Percentiles rank a stretch among this genome's conserved stretches.
phyloP scores from a whole-genome alignment of 1,139 yeast species.

The Debaryomyces sp. region DNA sequence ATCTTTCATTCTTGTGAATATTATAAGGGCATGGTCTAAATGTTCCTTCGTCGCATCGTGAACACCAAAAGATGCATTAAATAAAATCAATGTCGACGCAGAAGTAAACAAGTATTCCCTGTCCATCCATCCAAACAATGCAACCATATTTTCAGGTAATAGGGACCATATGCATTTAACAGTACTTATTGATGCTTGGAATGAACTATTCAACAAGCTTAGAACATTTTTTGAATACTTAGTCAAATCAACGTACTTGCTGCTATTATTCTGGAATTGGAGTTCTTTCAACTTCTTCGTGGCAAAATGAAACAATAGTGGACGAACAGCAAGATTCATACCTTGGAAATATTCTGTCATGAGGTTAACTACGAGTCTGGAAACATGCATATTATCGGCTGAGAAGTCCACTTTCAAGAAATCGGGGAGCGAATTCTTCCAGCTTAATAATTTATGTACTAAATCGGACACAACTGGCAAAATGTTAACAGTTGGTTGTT shows the following conservation, averaged over 20 bases:
- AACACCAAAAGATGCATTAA: slow-evolving; percentile 82
- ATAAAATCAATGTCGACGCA: slow-evolving; percentile 73
- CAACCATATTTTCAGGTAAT: slow-evolving; percentile 75
- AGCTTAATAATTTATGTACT: slow-evolving; percentile 67
- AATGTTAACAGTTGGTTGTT: slow-evolving; percentile 73
- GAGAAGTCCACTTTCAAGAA: slow-evolving; percentile 68
- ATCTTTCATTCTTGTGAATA: slow-evolving; percentile 74
- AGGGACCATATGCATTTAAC: slow-evolving; percentile 74
- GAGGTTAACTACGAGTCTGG: slow-evolving; percentile 72
- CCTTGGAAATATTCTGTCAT: slow-evolving; percentile 90
- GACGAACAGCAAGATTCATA: slow-evolving; percentile 79
- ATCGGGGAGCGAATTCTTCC: slow-evolving; percentile 70
- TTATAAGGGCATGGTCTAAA: slow-evolving; percentile 69
- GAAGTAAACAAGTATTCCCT: slow-evolving; percentile 82
- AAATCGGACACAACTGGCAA: slow-evolving; percentile 73
- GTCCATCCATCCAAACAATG: slow-evolving; percentile 87
- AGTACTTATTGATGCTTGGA: slow-evolving; percentile 82
- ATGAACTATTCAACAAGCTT: slow-evolving; percentile 73
- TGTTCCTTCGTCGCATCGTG: slow-evolving; percentile 75
- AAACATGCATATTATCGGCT: slow-evolving; percentile 54
- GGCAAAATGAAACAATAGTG: slow-evolving; percentile 78
- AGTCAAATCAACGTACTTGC: slow-evolving; percentile 66
- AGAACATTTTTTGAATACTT: slow-evolving; percentile 69
- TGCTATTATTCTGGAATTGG: slow-evolving; percentile 42
- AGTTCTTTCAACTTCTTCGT: slow-evolving; percentile 63